Evolutionary conservation across 2,329 filamentous ascomycete genomes (phyloP).

Genomic region (Eurotiales sp.): DNA sequence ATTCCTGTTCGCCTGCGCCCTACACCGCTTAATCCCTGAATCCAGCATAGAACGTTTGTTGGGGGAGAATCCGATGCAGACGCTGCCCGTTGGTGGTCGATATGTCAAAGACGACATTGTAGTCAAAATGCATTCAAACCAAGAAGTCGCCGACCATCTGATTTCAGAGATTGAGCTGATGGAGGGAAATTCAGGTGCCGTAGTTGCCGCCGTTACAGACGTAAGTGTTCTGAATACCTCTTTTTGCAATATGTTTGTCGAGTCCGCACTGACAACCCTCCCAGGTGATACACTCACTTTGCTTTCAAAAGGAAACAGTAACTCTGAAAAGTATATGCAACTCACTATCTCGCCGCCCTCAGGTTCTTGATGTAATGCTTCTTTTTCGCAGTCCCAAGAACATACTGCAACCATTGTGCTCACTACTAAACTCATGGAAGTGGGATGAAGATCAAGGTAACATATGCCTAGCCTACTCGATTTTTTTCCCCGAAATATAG

Average conservation of each 20-base stretch:
- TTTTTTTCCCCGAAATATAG: too few species aligned
- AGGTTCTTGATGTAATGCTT: constrained; percentile 56
- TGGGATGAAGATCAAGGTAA: constrained; percentile 63
- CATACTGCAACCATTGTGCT: constrained; percentile 56
- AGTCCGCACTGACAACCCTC: constrained; percentile 9
- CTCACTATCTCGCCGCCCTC: constrained; percentile 52
- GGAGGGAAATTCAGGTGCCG: constrained; percentile 86
- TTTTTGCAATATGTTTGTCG: background rate
- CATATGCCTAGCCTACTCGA: too few species aligned
- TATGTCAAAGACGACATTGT: constrained; percentile 76
- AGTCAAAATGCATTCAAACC: constrained; percentile 70
- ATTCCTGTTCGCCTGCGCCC: constrained; percentile 84
- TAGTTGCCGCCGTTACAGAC: constrained; percentile 72
- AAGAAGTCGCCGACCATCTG: constrained; percentile 69
- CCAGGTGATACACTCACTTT: constrained; percentile 53
- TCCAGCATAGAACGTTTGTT: constrained; percentile 74
- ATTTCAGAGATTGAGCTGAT: constrained; percentile 81
- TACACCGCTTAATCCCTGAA: constrained; percentile 79
- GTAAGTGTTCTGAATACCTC: constrained; percentile 45
- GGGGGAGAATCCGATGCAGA: constrained; percentile 79
- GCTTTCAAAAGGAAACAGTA: constrained; percentile 59
- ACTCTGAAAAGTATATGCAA: constrained; percentile 60
- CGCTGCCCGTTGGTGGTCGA: constrained; percentile 67
- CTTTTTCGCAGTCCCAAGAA: constrained; percentile 57
- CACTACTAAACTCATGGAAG: constrained; percentile 59